A percentile compares a stretch with the other conserved stretches of the same genome.
Evolutionary conservation across 164 flowering plant genomes (phyloP).

Genomic region (Vitis riparia): DNA sequence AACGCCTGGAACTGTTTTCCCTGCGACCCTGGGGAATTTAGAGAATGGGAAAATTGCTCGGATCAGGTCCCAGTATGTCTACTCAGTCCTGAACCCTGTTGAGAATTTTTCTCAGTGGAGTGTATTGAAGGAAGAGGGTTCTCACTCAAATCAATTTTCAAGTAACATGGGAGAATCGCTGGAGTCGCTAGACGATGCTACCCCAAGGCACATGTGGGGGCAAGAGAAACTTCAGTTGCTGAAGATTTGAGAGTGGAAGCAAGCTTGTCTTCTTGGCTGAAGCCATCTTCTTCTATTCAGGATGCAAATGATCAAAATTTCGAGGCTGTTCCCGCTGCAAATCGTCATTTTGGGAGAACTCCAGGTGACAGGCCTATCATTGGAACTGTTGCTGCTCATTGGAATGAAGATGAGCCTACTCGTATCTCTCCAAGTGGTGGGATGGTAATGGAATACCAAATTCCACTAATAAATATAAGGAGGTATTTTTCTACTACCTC

Average conservation of each 20-base stretch:
- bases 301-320: constrained; percentile 18
- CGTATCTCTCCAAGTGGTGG: constrained; percentile 63
- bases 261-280: constrained; percentile 67
- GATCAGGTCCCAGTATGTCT: constrained; percentile 76
- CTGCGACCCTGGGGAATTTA: constrained; percentile 35
- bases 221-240: constrained; percentile 15
- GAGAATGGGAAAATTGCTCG: constrained; percentile 41
- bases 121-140: constrained; percentile 41
- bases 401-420: constrained; percentile 60
- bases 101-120: constrained; percentile 45
- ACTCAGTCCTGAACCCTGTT: constrained; percentile 54
- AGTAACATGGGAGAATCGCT: constrained; percentile 26
- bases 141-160: constrained; percentile 12
- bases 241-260: constrained; percentile 40
- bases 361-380: constrained; percentile 76
- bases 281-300: constrained; percentile 28
- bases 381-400: constrained; percentile 81
- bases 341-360: constrained; percentile 27
- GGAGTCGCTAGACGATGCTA: constrained; percentile 21
- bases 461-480: constrained; percentile 92
- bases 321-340: constrained; percentile 19
- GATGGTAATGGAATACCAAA: constrained; percentile 98
- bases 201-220: constrained; percentile 14
- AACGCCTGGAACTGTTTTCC: constrained; percentile 90
- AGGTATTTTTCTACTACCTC: constrained; percentile 38